Evolutionary conservation across 2,329 filamentous ascomycete genomes (phyloP), one percentile per base, ranked within the genome.

Genomic region (Scedosporium boydii): DNA sequence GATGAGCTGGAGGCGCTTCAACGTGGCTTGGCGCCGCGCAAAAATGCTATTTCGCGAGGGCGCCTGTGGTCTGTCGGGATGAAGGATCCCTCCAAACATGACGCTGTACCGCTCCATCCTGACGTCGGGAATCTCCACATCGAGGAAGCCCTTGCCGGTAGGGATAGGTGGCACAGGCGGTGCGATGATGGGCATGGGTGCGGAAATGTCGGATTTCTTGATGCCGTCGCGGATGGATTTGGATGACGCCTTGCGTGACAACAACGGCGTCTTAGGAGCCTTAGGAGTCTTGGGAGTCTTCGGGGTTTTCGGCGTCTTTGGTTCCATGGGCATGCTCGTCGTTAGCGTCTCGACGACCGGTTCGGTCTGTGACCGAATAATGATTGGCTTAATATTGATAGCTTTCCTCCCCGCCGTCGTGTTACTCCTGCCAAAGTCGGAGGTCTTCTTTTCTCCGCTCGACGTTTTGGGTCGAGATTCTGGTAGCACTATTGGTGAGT

Each of bases 81-180:
- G 82, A 27, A 96, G 77, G 6, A 97, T 79, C 44, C 83, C 84
- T 62, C 87, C 86, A 70, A 98, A 97, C 93, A 97, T 97, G 66
- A 97, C 84, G 68, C 92, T 96, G 68, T 96, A 98, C 58, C 93
- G 81, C 71, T 97, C 93, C 81, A 98, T 80, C 65, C 88, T 85
- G 62, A 90, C 82, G 59, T 84, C 83, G 0, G 93, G 93, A 63
- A 97, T 95, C 60, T 93, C 85, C 16, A 97, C 82, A 68, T 92
- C 81, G 21, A 97, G 77, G 6, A 88, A 73, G 1, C 76, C 60
- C 44, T 58, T 58, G 4, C 21, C 21, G 3, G 58, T 58, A 6
- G 59, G 74, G 9, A 71, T 70, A 18, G 62, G 60, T 6, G 67
- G 65, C 10, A 66, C 67, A n/a, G 62, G 55, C n/a, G 57, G 53